Evolutionary conservation across 73 alveolate genomes (phyloP), one percentile per base, ranked within the genome.

Genomic region (Paramecium sonneborni): DNA sequence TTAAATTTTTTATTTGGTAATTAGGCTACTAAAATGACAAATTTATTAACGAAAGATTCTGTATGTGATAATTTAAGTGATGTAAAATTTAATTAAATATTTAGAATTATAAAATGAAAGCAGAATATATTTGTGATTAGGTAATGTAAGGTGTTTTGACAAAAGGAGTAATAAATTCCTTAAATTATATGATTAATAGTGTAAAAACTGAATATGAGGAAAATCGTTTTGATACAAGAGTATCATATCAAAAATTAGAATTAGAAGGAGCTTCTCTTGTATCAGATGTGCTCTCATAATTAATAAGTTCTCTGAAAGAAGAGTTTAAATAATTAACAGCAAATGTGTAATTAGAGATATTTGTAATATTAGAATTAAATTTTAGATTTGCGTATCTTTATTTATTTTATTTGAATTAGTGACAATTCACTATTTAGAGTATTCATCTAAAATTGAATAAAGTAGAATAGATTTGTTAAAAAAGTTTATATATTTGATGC

Each of bases 211-310:
- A 72, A 37, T 72, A 35, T 35, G 35, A 35, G 5, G 35, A 23
- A 15, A 72, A 58, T 34, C 7, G 28, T 9, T 35, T 35, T 37
- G 20, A 35, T 72, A 34, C 86, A 14, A 72, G 55, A 35, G 11
- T 18, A n/a, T 3, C 58, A 6, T 35, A 20, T 34, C 37, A 34
- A 35, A 5, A 72, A 72, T 37, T 72, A 35, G 35, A 72, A 34
- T 72, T 72, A 37, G 86, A 72, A 37, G 86, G 86, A 15, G 86
- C 57, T 5, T 28, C 86, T 72, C 10, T 72, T 3, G 57, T 72
- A 15, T 35, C 86, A 2, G 44, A 72, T 72, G 86, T 72, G 3
- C 32, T 72, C 30, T 26, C 3, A 12, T 12, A 62, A 12, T 28
- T 62, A 7, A 15, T 12, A 23, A 32, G 23, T 30, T 62, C 84